Evolutionary conservation across 2,329 filamentous ascomycete species (phyloP).

Genomic region (Penicillium carneum): DNA sequence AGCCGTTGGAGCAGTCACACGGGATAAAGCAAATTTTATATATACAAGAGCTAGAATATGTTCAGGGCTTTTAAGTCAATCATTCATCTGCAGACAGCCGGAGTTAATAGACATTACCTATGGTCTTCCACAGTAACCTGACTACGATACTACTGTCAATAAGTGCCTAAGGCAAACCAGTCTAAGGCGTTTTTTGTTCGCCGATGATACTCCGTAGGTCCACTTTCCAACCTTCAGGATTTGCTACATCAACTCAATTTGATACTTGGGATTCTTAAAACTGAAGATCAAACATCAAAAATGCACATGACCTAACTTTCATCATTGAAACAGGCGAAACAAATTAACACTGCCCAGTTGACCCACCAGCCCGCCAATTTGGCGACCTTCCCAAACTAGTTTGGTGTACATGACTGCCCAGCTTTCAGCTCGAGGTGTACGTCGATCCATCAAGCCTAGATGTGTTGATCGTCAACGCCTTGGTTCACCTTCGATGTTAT

Average conservation of each 20-base stretch:
- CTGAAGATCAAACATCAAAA: neutral
- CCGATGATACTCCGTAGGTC: neutral
- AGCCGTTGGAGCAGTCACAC: constrained; percentile 10
- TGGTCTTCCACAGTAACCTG: constrained; percentile 13
- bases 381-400: constrained; percentile 16
- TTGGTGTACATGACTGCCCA: constrained; percentile 9
- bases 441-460: constrained; percentile 17
- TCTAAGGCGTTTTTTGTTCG: neutral
- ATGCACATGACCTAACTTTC: neutral
- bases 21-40: neutral
- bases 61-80: neutral
- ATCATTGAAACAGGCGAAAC: neutral
- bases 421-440: constrained; percentile 10
- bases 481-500: neutral
- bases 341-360: neutral
- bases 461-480: constrained; percentile 10
- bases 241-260: constrained; percentile 3
- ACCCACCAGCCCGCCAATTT: constrained; percentile 9
- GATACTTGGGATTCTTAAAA: neutral
- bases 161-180: neutral
- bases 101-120: constrained; percentile 23
- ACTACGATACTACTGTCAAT: neutral
- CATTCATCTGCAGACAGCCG: constrained; percentile 17
- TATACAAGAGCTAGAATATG: neutral
- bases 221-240: neutral